These are phyloP conservation scores for Lenwebbia sp. DNA, from an alignment of 345 rosid genomes.

Conservation along the genomic window DNA sequence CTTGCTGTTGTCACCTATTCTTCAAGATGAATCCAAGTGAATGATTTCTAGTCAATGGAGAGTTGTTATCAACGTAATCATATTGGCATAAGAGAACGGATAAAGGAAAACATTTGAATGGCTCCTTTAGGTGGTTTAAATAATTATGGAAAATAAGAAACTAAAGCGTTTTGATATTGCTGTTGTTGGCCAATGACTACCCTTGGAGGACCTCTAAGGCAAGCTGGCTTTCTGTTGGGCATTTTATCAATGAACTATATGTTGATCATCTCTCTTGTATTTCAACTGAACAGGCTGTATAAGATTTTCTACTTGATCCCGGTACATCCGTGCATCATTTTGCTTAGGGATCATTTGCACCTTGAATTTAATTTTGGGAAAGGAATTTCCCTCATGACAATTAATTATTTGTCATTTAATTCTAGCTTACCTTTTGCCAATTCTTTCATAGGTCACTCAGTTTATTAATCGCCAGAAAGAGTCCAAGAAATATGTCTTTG, in stretches of 20 bases:
- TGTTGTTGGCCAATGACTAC: neutral
- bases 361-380: neutral
- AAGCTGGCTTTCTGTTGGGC: neutral
- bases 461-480: constrained; percentile 63
- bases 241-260: neutral
- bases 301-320: neutral
- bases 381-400: neutral
- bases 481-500: constrained; percentile 75
- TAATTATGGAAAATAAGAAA: neutral
- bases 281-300: neutral
- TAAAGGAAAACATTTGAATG: neutral
- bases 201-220: neutral
- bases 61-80: neutral
- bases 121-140: neutral
- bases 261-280: neutral
- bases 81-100: neutral
- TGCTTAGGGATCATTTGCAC: neutral
- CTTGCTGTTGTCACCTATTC: neutral
- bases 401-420: neutral
- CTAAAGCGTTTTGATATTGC: neutral
- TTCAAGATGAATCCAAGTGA: neutral
- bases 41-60: neutral
- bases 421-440: neutral
- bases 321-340: neutral
- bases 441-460: constrained; percentile 54